Evolutionary conservation across 1,284 basidiomycete species (phyloP).

Genomic region (Pyrrhoderma noxium): DNA sequence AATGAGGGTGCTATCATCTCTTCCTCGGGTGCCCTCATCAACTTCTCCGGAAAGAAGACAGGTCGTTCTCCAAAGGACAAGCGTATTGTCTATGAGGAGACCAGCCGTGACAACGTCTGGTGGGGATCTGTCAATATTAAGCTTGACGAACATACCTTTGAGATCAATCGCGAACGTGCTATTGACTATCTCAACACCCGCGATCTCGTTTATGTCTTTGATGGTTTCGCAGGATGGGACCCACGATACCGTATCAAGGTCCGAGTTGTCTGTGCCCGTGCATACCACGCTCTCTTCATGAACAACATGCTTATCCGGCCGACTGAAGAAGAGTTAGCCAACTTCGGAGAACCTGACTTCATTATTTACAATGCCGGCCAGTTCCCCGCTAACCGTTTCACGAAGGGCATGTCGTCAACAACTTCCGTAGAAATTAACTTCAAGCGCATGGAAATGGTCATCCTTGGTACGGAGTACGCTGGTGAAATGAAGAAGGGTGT

Average conservation of each 20-base stretch:
- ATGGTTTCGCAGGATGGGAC: slow-evolving; percentile 97
- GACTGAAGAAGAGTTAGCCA: slow-evolving; percentile 87
- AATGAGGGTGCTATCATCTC: slow-evolving; percentile 99
- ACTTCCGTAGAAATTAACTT: slow-evolving; percentile 99
- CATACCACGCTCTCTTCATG: slow-evolving; percentile 99
- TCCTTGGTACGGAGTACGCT: slow-evolving; percentile 98
- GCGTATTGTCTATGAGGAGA: slow-evolving; percentile 98
- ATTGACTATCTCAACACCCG: slow-evolving; percentile 99
- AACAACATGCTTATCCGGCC: slow-evolving; percentile 99
- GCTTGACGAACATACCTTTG: slow-evolving; percentile 98
- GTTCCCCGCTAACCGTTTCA: slow-evolving; percentile 99
- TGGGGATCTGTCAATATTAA: slow-evolving; percentile 99
- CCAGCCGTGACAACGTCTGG: slow-evolving; percentile 97
- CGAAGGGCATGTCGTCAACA: slow-evolving; percentile 98
- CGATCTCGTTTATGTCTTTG: slow-evolving; percentile 98
- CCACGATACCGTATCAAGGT: slow-evolving; percentile 99
- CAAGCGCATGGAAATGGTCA: slow-evolving; percentile 99
- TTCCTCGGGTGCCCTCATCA: slow-evolving; percentile 93
- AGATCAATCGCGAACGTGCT: slow-evolving; percentile 99
- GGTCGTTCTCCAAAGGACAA: slow-evolving; percentile 99
- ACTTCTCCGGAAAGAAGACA: slow-evolving; percentile 99
- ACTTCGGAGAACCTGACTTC: slow-evolving; percentile 98
- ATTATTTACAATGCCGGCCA: slow-evolving; percentile 99
- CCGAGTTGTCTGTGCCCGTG: slow-evolving; percentile 96
- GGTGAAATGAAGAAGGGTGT: slow-evolving; percentile 99